Conservation (phyloP, 2,329 filamentous ascomycete genomes). For the Aschersonia sp. region DNA sequence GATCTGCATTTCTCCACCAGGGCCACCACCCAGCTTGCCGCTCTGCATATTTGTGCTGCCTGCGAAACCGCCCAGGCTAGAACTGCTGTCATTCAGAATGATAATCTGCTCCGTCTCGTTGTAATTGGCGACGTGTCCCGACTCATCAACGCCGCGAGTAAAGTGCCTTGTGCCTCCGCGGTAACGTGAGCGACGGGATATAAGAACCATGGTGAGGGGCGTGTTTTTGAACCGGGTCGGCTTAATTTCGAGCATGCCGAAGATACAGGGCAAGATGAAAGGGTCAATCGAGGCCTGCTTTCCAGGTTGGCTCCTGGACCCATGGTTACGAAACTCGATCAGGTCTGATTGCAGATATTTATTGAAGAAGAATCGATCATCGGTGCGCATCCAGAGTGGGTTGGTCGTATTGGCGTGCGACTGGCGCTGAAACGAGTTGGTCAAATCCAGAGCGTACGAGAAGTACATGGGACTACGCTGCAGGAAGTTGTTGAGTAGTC, state of each 20-base stretch:
- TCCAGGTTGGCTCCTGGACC: constrained; percentile 48
- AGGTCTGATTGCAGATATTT: constrained; percentile 81
- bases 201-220: constrained; percentile 70
- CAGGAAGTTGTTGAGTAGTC: constrained; percentile 67
- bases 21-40: constrained; percentile 44
- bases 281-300: constrained; percentile 70
- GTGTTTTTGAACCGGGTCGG: constrained; percentile 76
- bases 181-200: constrained; percentile 78
- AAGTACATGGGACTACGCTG: constrained; percentile 89
- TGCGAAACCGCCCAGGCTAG: constrained; percentile 66
- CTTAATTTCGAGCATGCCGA: constrained; percentile 86
- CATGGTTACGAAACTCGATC: constrained; percentile 66
- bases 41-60: constrained; percentile 65
- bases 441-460: constrained; percentile 92
- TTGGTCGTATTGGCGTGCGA: constrained; percentile 55
- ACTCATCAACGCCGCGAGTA: constrained; percentile 82
- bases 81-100: constrained; percentile 69
- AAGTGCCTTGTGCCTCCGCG: constrained; percentile 89
- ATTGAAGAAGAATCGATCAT: constrained; percentile 99
- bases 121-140: constrained; percentile 95
- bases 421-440: constrained; percentile 92
- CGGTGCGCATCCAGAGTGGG: constrained; percentile 81
- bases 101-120: constrained; percentile 95
- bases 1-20: constrained; percentile 68
- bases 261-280: constrained; percentile 90